Base-by-base conservation (phyloP, 2,329 filamentous ascomycete species). In the Cordyceps pruinosa region DNA sequence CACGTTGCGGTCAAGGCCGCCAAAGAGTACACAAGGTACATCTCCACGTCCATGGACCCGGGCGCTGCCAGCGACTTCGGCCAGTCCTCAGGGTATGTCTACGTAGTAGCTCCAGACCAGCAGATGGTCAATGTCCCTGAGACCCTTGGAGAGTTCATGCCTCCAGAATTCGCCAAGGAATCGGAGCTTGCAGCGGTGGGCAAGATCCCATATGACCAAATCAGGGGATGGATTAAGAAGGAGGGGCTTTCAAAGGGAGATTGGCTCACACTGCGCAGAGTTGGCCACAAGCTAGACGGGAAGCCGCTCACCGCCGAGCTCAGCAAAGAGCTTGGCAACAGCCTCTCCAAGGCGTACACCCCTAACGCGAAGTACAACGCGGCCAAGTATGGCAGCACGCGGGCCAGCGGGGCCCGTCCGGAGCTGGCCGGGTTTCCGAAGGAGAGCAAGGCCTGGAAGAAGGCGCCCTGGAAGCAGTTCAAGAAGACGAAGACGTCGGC, bases 41-140 rank as follows among this genome's bases (percentile, higher is more conserved):
- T 48, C 19, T 48, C 46, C 28, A 48, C 46, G 4, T n/a, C 46
- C 30, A 48, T 48, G 46, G 46, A 48, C 46, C 28, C 46, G 12
- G 46, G 12, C 30, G 46, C 46, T 7, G 46, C 46, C 46, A 48
- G 46, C 30, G 46, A 48, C 46, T 48, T 48, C 35, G 46, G 46
- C 46, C 4, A n/a, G 13, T 48, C 46, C 13, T 23, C 46, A 12
- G 46, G 46, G 9, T 48, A 34, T 13, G 46, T 48, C 17, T 48
- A 48, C 19, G 30, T 48, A 19, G 13, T 48, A 10, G 46, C 46
- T 5, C 46, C 30, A 17, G 46, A 48, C 46, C 3, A 23, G 19
- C 34, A 48, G 46, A 23, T 48, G 28, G 17, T 48, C 46, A 48
- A 35, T 23, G 46, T 48, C 12, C 46, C 46, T 1, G 30, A 48